Conservation (phyloP, 768 basidiomycete genomes). For the Lactarius tabidus region DNA sequence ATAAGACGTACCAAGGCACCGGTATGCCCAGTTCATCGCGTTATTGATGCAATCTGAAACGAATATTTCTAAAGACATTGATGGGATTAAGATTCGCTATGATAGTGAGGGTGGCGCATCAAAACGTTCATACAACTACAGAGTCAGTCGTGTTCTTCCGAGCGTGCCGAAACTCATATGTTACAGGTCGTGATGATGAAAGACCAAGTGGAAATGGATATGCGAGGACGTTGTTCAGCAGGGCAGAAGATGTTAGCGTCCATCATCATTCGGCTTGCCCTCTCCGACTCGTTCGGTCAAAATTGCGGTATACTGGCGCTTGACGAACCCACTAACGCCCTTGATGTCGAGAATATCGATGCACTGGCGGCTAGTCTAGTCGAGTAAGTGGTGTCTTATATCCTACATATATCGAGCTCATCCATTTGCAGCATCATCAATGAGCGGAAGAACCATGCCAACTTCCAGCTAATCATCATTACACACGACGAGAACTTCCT, state of each 20-base stretch:
- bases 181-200: conserved; percentile 96
- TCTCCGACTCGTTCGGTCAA: conserved; percentile 96
- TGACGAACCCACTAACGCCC: conserved; percentile 96
- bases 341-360: conserved; percentile 95
- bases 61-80: conserved; percentile 66
- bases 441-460: conserved; percentile 81
- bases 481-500: conserved; percentile 98
- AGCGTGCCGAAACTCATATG: conserved; percentile 15
- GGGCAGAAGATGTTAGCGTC: conserved; percentile 99
- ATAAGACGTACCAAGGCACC: conserved; percentile 98
- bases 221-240: conserved; percentile 97
- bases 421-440: conserved; percentile 75
- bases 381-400: conserved; percentile 55
- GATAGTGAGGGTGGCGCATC: conserved; percentile 89
- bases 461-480: conserved; percentile 95
- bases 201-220: conserved; percentile 99
- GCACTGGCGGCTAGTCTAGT: conserved; percentile 88
- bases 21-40: conserved; percentile 44
- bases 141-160: conserved; percentile 49
- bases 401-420: conserved; percentile 7
- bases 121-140: conserved; percentile 94
- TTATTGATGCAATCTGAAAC: neutral
- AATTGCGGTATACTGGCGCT: conserved; percentile 97
- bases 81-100: conserved; percentile 92
- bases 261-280: conserved; percentile 94